Evolutionary conservation across 2,329 filamentous ascomycete genomes (phyloP), one percentile per base, ranked within the genome.

Genomic region (Ascochyta lentis): DNA sequence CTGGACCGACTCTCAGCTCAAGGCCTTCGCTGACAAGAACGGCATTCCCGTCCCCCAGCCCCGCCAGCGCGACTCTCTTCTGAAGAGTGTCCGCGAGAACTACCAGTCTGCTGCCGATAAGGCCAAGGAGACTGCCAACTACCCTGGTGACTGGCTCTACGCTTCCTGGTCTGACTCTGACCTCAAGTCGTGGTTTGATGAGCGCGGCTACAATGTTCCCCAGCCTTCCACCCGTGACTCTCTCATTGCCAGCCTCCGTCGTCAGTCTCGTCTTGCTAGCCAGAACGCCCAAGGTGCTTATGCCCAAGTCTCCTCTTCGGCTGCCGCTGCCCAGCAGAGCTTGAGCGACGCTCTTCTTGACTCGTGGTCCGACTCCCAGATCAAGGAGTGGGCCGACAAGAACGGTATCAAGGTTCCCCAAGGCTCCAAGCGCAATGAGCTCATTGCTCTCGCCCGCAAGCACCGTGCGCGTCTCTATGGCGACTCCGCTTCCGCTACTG

Each of bases 61-160:
- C 55, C 90, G 90, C 70, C 89, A 89, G 69, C 90, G 92, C 69
- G 94, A 98, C 74, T 87, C 86, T 24, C 80, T 97, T 41, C 83
- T 98, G 63, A 84, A 89, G 67, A 86, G 91, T 67, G 86, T 88
- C 57, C 91, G 94, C 60, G 83, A 89, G 61, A 93, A 87, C 77
- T 98, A 96, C 72, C 90, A 96, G 66, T 78, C 84, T 1, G 78
- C 88, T 54, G 92, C 94, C 15, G 87, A 91, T 77, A 89, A 87
- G 76, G 75, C 82, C 51, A 91, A 91, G 58, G 89, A 97, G 78
- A 89, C 91, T 13, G 80, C 86, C 48, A 79, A 86, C n/a, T 98
- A 98, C 72, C 95, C 95, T 31, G 95, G 95, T 35, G 87, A 97
- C 79, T 98, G 95, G 95, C 81, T 98, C 39, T 99, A 97, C 73